phyloP scores from a whole-genome alignment of 2,329 filamentous ascomycete species.

The Ilyonectria sp. region DNA sequence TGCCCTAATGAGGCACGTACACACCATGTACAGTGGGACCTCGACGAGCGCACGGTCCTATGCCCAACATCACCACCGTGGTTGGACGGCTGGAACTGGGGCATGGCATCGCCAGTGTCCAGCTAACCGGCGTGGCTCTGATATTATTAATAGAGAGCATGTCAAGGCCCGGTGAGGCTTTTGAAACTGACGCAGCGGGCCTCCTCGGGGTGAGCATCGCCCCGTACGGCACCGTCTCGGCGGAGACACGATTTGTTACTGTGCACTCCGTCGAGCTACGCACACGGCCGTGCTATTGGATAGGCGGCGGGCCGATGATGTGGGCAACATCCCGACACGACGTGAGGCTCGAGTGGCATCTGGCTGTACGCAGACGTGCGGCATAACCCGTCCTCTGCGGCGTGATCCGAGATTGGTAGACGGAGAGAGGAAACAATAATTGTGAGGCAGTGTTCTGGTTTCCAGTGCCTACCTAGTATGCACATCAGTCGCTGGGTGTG shows the following conservation, averaged over 20 bases:
- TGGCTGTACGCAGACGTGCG: constrained; percentile 11
- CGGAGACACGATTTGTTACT: constrained; percentile 2
- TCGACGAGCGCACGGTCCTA: constrained; percentile 42
- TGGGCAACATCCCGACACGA: constrained; percentile 7
- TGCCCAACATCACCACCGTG: constrained; percentile 29
- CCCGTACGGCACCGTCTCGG: constrained; percentile 12
- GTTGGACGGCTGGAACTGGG: constrained; percentile 7
- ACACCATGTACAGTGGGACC: constrained; percentile 39
- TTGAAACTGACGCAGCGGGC: constrained; percentile 37
- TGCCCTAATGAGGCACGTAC: constrained; percentile 44
- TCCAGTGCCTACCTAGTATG: constrained; percentile 1
- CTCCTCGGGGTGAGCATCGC: constrained; percentile 3
- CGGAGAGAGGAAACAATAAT: constrained; percentile 10
- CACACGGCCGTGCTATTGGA: constrained; percentile 11
- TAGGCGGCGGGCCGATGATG: constrained; percentile 13
- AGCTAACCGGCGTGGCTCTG: constrained; percentile 37
- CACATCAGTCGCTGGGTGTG: constrained; percentile 17
- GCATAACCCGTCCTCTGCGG: constrained; percentile 24
- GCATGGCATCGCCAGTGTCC: constrained; percentile 27
- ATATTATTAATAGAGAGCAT: constrained; percentile 46
- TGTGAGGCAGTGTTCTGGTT: constrained; percentile 11
- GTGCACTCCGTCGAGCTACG: background rate
- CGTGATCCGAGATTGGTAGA: constrained; percentile 25
- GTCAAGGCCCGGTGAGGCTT: constrained; percentile 34
- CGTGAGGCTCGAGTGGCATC: constrained; percentile 24